Conservation (phyloP, 768 basidiomycete species). For the Gymnopilus dilepis region DNA sequence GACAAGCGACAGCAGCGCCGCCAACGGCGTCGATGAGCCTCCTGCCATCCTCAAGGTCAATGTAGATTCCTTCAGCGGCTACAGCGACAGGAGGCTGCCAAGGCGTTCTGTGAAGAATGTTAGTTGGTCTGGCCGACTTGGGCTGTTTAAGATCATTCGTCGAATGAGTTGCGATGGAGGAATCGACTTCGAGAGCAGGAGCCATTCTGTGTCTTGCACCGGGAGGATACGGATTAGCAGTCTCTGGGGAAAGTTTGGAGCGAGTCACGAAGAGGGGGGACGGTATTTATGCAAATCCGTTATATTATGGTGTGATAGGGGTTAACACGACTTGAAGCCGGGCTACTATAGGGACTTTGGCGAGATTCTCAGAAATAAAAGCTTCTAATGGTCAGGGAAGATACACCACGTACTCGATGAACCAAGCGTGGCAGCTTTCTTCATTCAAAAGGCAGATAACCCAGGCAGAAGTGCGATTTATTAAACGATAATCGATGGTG, state of each 20-base stretch:
- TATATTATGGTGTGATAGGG: conserved; percentile 13
- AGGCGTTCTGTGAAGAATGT: conserved; percentile 71
- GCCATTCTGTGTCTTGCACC: conserved; percentile 12
- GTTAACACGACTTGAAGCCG: neutral
- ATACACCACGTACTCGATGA: neutral
- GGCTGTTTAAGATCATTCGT: conserved; percentile 22
- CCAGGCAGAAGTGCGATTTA: neutral
- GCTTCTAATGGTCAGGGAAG: neutral
- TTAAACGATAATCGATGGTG: conserved; percentile 8
- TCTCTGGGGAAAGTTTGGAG: neutral
- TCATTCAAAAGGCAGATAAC: neutral
- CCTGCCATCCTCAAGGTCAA: conserved; percentile 72
- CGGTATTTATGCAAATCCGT: conserved; percentile 15
- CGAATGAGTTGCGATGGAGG: neutral
- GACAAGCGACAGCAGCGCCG: conserved; percentile 82
- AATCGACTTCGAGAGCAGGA: conserved; percentile 12
- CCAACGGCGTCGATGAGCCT: conserved; percentile 81
- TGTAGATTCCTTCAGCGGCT: conserved; percentile 69
- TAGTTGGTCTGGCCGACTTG: conserved; percentile 21
- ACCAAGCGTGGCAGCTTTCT: neutral
- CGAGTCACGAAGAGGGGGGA: conserved; percentile 9
- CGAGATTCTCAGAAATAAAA: neutral
- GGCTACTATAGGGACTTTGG: neutral
- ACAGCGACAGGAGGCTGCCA: conserved; percentile 76
- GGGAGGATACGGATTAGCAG: neutral